Percentiles rank a stretch among this genome's conserved stretches.
Conservation (phyloP, 495 filamentous ascomycete genomes). For the Penicillium roqueforti region DNA sequence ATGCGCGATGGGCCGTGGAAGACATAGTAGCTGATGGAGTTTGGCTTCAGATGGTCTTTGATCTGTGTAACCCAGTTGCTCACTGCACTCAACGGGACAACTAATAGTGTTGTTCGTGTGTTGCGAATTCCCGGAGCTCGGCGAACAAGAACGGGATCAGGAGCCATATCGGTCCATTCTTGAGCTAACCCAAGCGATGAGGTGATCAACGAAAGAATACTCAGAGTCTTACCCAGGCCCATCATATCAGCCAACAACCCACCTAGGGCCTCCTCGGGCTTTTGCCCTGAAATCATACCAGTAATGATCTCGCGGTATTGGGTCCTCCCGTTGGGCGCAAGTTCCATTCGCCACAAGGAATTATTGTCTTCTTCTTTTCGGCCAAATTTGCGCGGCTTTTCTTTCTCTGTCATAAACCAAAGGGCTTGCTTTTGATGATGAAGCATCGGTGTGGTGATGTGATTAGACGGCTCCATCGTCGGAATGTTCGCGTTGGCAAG, state of each 20-base stretch:
- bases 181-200: slow-evolving; percentile 56
- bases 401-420: slow-evolving; percentile 81
- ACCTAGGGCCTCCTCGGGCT: slow-evolving; percentile 68
- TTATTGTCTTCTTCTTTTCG: slow-evolving; percentile 55
- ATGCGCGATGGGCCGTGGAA: slow-evolving; percentile 79
- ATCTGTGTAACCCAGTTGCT: slow-evolving; percentile 92
- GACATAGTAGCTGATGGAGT: slow-evolving; percentile 62
- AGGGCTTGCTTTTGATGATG: slow-evolving; percentile 90
- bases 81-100: slow-evolving; percentile 85
- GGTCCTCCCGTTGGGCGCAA: slow-evolving; percentile 47
- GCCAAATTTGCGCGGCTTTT: slow-evolving; percentile 56
- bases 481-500: slow-evolving; percentile 72
- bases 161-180: slow-evolving; percentile 44
- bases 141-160: slow-evolving; percentile 26
- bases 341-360: slow-evolving; percentile 68
- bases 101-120: slow-evolving; percentile 74
- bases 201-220: slow-evolving; percentile 72
- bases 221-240: slow-evolving; percentile 93
- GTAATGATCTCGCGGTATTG: slow-evolving; percentile 82
- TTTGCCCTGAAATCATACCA: slow-evolving; percentile 54
- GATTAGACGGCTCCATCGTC: slow-evolving; percentile 59
- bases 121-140: slow-evolving; percentile 55
- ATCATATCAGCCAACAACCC: slow-evolving; percentile 98
- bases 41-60: slow-evolving; percentile 65
- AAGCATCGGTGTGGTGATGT: slow-evolving; percentile 66